Evolutionary conservation across 2,329 filamentous ascomycete genomes (phyloP).

Genomic region (Trichoderma sp.): DNA sequence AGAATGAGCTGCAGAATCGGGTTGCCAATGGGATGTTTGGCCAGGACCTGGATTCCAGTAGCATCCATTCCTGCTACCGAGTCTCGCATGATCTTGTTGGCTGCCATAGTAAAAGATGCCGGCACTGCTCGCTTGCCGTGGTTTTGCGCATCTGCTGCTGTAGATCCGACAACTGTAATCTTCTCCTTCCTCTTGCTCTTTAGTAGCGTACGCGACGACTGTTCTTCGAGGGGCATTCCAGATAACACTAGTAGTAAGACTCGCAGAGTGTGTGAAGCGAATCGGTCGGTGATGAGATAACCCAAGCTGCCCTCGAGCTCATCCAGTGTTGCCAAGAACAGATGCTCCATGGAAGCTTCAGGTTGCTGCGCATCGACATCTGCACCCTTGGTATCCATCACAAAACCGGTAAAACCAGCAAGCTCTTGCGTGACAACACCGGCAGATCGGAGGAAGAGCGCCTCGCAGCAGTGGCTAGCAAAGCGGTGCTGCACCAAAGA

Average conservation of each 20-base stretch:
- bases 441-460: conserved; percentile 81
- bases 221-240: conserved; percentile 72
- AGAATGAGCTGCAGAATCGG: conserved; percentile 89
- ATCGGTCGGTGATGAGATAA: conserved; percentile 80
- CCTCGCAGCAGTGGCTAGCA: conserved; percentile 95
- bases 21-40: conserved; percentile 86
- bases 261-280: conserved; percentile 86
- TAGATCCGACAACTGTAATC: conserved; percentile 59
- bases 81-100: conserved; percentile 79
- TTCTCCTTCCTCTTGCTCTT: conserved; percentile 93
- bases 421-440: conserved; percentile 75
- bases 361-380: conserved; percentile 44
- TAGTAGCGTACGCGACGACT: conserved; percentile 68
- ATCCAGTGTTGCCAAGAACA: conserved; percentile 79
- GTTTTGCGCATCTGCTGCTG: conserved; percentile 48
- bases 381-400: conserved; percentile 44
- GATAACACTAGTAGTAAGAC: conserved; percentile 84
- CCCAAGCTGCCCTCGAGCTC: conserved; percentile 85
- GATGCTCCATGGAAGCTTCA: conserved; percentile 70
- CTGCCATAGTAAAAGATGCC: conserved; percentile 69
- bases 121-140: conserved; percentile 62
- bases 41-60: conserved; percentile 77
- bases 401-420: conserved; percentile 39
- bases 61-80: conserved; percentile 73
- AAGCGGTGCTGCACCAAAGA: conserved; percentile 93